These are phyloP conservation scores for Tolypocladium capitatum DNA, from an alignment of 2,329 filamentous ascomycete species.

Conservation along the genomic window DNA sequence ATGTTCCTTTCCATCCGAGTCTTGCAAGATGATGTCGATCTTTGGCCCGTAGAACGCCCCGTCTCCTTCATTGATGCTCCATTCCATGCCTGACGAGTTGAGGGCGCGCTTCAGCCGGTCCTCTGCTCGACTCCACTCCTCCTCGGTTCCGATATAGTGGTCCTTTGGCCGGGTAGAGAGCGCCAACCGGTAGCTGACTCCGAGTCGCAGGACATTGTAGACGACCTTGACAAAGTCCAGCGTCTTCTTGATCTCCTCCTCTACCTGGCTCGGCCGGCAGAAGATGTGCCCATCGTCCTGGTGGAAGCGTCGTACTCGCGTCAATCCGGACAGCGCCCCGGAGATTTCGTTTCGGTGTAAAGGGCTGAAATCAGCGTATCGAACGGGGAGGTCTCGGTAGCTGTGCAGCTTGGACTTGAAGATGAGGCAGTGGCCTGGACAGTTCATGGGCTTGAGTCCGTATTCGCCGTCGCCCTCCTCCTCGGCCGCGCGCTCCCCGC, in stretches of 20 bases:
- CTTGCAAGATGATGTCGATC: constrained; percentile 73
- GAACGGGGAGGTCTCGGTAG: constrained; percentile 69
- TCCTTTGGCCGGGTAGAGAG: constrained; percentile 67
- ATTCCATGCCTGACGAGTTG: constrained; percentile 57
- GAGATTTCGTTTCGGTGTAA: constrained; percentile 80
- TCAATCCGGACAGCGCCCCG: constrained; percentile 68
- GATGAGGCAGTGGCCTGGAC: constrained; percentile 75
- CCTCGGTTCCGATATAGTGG: constrained; percentile 61
- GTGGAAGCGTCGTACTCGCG: constrained; percentile 73
- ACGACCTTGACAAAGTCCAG: constrained; percentile 62
- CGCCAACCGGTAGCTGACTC: constrained; percentile 55
- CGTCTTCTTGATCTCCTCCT: constrained; percentile 59
- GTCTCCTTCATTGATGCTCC: constrained; percentile 67
- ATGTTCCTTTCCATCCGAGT: constrained; percentile 73
- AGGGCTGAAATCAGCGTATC: constrained; percentile 77
- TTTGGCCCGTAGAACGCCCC: constrained; percentile 88
- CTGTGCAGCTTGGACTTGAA: constrained; percentile 62
- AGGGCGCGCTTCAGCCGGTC: constrained; percentile 24
- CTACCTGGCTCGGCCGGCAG: constrained; percentile 64
- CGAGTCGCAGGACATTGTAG: constrained; percentile 57
- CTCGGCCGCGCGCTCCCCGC: constrained; percentile 13
- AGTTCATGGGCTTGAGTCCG: constrained; percentile 88
- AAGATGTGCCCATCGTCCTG: constrained; percentile 91
- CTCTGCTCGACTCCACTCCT: constrained; percentile 44
- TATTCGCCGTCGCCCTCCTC: constrained; percentile 59